phyloP scores from a whole-genome alignment of 2,329 filamentous ascomycete genomes.

The Ceratocystis destructans region DNA sequence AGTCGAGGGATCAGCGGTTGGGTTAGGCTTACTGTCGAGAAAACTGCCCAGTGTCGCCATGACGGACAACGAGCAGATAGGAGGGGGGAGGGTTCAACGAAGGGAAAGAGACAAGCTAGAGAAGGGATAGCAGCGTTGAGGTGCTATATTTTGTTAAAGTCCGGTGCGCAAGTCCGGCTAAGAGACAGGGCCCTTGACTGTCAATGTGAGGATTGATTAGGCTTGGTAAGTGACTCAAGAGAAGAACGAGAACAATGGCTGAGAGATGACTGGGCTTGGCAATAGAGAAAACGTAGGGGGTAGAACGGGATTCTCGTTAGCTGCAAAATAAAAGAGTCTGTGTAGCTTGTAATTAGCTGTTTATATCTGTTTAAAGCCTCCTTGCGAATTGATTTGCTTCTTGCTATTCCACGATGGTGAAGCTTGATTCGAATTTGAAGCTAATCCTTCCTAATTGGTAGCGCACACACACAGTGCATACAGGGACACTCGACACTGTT shows the following conservation, averaged over 20 bases:
- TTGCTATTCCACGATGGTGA: background rate
- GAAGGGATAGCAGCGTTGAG: background rate
- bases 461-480: background rate
- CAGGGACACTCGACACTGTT: background rate
- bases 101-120: background rate
- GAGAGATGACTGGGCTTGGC: background rate
- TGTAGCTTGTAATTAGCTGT: background rate
- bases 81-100: background rate
- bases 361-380: background rate
- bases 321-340: background rate
- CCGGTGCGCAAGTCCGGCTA: background rate
- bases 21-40: constrained; percentile 29
- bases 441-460: background rate
- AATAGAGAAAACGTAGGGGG: background rate
- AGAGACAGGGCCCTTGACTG: background rate
- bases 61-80: constrained; percentile 1
- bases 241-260: background rate
- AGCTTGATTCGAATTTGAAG: background rate
- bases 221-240: background rate
- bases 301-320: background rate
- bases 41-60: constrained; percentile 36
- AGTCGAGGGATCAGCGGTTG: background rate
- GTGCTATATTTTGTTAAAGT: background rate
- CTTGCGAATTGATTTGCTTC: background rate
- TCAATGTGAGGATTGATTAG: background rate